Evolutionary conservation across 805 yeast species (phyloP).

Genomic region (Wickerhamiella sorbophila): DNA sequence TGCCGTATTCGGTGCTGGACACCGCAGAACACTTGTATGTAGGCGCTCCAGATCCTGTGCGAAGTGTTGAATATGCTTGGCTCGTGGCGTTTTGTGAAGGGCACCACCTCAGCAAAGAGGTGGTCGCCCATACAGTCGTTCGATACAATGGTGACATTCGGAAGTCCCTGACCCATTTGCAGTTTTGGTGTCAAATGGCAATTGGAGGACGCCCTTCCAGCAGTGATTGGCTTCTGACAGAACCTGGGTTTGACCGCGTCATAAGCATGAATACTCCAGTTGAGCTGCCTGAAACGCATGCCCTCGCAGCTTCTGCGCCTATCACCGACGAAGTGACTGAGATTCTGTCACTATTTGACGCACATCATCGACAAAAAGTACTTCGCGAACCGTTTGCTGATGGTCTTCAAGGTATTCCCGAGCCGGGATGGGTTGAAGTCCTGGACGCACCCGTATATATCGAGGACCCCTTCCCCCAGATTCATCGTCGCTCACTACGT

Average conservation of each 20-base stretch:
- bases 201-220: constrained; percentile 23
- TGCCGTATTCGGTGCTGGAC: constrained; percentile 28
- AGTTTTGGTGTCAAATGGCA: constrained; percentile 27
- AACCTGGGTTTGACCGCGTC: constrained; percentile 10
- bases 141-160: constrained; percentile 20
- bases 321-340: background rate
- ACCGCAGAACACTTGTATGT: constrained; percentile 29
- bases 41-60: constrained; percentile 9
- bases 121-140: constrained; percentile 14
- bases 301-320: background rate
- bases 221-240: constrained; percentile 22
- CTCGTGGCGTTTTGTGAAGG: constrained; percentile 27
- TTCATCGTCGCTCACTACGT: constrained; percentile 1
- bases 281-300: constrained; percentile 3
- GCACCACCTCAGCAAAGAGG: constrained; percentile 16
- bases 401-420: background rate
- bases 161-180: constrained; percentile 18
- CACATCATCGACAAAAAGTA: background rate
- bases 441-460: constrained; percentile 2
- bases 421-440: constrained; percentile 1
- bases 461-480: background rate
- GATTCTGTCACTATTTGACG: constrained; percentile 4
- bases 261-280: constrained; percentile 16
- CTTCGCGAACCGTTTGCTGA: background rate
- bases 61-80: constrained; percentile 20